Percentiles rank a stretch among this genome's conserved stretches.
phyloP scores from a whole-genome alignment of 345 rosid genomes.

The Hypericum perforatum region DNA sequence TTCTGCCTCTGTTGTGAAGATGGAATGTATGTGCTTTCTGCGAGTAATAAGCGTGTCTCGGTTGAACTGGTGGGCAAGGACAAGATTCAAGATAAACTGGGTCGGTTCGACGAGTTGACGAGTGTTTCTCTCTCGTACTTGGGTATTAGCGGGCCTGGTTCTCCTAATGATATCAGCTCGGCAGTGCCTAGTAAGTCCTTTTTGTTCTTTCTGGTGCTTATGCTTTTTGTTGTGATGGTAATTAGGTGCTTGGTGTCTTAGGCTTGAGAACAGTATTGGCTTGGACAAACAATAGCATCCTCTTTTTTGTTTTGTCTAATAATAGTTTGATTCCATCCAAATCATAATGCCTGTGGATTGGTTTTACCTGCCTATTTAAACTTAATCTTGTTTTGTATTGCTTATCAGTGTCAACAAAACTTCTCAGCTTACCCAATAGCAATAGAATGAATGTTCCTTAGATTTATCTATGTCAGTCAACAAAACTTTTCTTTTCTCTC shows the following conservation, averaged over 20 bases:
- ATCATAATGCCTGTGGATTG: no score
- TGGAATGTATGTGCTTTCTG: conserved; percentile 90
- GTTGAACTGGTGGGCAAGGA: conserved; percentile 74
- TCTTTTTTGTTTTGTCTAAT: no score
- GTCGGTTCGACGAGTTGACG: conserved; percentile 62
- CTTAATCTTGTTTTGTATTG: no score
- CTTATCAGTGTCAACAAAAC: no score
- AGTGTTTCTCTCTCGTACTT: conserved; percentile 58
- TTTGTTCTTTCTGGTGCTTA: neutral
- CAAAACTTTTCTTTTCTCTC: no score
- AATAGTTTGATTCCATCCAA: no score
- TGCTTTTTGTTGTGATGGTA: neutral
- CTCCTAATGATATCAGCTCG: conserved; percentile 33
- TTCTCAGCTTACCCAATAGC: no score
- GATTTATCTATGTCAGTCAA: no score
- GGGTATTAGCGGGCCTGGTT: conserved; percentile 68
- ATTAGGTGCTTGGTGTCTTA: neutral
- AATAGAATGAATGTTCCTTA: no score
- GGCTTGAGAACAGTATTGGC: no score
- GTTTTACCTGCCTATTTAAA: no score
- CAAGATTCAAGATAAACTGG: conserved; percentile 64
- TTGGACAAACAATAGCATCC: no score
- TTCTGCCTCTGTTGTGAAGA: conserved; percentile 32
- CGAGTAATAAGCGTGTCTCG: conserved; percentile 61
- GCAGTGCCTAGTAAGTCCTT: conserved; percentile 48